Evolutionary conservation across 2,329 filamentous ascomycete species (phyloP), one percentile per base, ranked within the genome.

Genomic region (Dothistroma septosporum): DNA sequence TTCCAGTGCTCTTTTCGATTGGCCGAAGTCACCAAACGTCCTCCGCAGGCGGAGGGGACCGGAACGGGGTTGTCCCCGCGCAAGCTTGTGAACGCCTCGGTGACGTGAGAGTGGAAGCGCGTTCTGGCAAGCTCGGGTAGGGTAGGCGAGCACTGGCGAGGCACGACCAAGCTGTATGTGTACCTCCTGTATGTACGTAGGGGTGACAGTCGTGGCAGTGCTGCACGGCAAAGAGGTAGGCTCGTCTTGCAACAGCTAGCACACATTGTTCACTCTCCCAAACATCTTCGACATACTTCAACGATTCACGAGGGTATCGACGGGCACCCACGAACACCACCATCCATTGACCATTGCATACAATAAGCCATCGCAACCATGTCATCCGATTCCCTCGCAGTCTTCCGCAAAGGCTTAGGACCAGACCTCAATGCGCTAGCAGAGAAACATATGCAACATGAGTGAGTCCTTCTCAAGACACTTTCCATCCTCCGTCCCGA

Each of bases 401-500:
- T 78, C 41, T 73, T 82, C 66, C 79, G 82, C 56, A 78, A 75
- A 61, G 75, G 72, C 53, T 71, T 78, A 50, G 75, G 75, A 44
- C 76, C 80, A 16, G 83, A 86, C 60, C 79, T 87, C 16, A 73
- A 73, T 48, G 75, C 76, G 54, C 79, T 87, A 3, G 85, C 84
- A 19, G 81, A 85, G 62, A 74, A 85, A 64, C 85, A 87, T 70
- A 70, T 85, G 58, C 76, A 86, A 65, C 78, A 85, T 61, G 83
- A 87, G 76, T 78, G 67, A 50, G 70, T 66, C 22, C 22, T 31
- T 32, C 19, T 16, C 41, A 19, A n/a, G 14, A 44, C 37, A 44
- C 22, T 49, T 22, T 19, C 46, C 10, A 11, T 3, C 22, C 46
- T 14, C 16, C 46, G 4, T 49, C 46, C n/a, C 11, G 4, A 11